A percentile compares a stretch with the other conserved stretches of the same genome.
Conservation (phyloP, 192 early-diverging fungal genomes). For the Rhizoclosmatium sp. region DNA sequence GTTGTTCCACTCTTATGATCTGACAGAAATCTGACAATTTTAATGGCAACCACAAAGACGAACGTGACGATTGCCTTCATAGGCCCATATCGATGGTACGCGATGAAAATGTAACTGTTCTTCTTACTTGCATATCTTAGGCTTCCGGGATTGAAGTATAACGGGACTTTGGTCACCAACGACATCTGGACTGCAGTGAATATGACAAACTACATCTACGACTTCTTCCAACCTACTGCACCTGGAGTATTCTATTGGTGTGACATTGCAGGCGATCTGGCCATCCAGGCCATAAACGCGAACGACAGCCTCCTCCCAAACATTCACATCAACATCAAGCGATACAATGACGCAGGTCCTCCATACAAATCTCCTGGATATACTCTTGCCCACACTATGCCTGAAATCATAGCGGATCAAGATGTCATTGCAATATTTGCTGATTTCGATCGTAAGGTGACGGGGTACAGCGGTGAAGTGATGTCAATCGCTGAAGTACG, state of each 20-base stretch:
- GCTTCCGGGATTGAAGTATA: background rate
- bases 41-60: background rate
- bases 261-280: background rate
- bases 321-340: slow-evolving; percentile 12
- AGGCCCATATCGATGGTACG: background rate
- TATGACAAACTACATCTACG: background rate
- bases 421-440: background rate
- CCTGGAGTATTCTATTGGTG: background rate
- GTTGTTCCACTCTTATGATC: background rate
- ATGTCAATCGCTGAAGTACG: slow-evolving; percentile 1
- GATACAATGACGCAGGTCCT: background rate
- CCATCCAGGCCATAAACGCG: background rate
- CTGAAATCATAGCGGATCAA: background rate
- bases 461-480: background rate
- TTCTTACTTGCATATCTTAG: background rate
- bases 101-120: background rate
- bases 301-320: background rate
- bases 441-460: background rate
- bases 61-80: background rate
- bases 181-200: background rate
- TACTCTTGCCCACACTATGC: background rate
- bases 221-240: background rate
- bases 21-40: too few species aligned
- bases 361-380: background rate
- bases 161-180: background rate